These are phyloP conservation scores for Bolboschoenus planiculmis DNA, from an alignment of 176 grass and related monocot species.

Conservation along the genomic window DNA sequence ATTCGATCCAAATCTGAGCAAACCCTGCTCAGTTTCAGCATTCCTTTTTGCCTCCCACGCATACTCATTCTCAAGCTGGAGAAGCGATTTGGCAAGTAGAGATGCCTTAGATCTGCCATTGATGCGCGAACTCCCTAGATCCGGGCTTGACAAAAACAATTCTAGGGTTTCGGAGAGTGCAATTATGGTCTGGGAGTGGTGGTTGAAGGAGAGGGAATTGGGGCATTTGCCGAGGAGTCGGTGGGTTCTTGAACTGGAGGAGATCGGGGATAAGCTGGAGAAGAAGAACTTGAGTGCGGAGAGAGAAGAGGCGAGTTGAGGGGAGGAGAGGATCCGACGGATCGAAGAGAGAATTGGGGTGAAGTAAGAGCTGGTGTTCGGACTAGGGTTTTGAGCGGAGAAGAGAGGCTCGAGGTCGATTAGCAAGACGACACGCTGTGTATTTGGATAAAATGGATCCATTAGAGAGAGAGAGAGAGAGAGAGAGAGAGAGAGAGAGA, in stretches of 20 bases:
- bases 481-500: not conserved
- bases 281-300: constrained; percentile 41
- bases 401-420: constrained; percentile 31
- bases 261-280: constrained; percentile 30
- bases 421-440: constrained; percentile 29
- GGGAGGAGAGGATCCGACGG: constrained; percentile 22
- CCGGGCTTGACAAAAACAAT: not conserved
- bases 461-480: constrained; percentile 12
- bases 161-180: constrained; percentile 15
- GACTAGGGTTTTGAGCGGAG: constrained; percentile 3
- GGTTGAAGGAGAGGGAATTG: constrained; percentile 30
- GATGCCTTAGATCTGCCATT: constrained; percentile 1
- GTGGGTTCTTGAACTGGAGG: constrained; percentile 32
- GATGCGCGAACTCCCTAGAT: not conserved
- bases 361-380: constrained; percentile 1
- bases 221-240: constrained; percentile 34
- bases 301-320: constrained; percentile 28
- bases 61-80: constrained; percentile 34
- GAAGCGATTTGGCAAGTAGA: constrained; percentile 25
- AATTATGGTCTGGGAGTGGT: constrained; percentile 17
- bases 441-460: not conserved
- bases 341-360: constrained; percentile 5
- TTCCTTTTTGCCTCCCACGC: constrained; percentile 18
- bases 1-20: constrained; percentile 24
- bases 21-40: not conserved